phyloP scores from a whole-genome alignment of 1,284 basidiomycete species.

The Cryptococcus amylolentus region DNA sequence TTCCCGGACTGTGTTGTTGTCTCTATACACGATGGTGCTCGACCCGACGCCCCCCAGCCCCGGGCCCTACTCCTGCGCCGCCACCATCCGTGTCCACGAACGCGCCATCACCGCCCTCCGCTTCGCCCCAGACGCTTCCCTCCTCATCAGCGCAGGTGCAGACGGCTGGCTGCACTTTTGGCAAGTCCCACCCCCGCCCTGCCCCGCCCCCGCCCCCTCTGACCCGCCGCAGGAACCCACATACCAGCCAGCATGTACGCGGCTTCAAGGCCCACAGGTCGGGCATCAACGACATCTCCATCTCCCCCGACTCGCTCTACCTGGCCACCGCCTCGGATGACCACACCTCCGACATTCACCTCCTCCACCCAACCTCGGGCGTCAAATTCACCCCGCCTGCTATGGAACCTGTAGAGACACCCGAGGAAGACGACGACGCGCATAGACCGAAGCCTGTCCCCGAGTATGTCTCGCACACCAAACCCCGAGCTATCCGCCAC shows the following conservation, averaged over 20 bases:
- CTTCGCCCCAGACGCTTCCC: conserved; percentile 52
- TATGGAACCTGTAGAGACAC: neutral
- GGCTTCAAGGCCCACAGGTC: conserved; percentile 28
- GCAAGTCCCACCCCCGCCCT: conserved; percentile 12
- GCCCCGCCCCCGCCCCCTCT: neutral
- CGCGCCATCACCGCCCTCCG: conserved; percentile 49
- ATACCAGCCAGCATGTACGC: conserved; percentile 28
- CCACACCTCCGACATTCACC: conserved; percentile 69
- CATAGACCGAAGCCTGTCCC: neutral
- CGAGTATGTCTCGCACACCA: neutral
- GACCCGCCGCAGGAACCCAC: conserved; percentile 25
- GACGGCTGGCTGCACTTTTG: conserved; percentile 49
- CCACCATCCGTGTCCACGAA: conserved; percentile 51
- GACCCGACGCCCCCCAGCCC: conserved; percentile 12
- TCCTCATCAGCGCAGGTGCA: conserved; percentile 51
- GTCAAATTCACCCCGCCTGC: neutral
- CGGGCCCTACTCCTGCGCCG: conserved; percentile 29
- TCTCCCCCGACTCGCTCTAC: conserved; percentile 74
- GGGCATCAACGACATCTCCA: conserved; percentile 75
- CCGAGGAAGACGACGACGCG: neutral
- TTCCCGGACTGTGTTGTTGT: neutral
- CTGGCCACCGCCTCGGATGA: conserved; percentile 89
- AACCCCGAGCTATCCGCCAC: conserved; percentile 47
- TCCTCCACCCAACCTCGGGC: conserved; percentile 9
- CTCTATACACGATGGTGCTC: neutral